These are phyloP conservation scores for Sarocladiaceae sp. DNA, from an alignment of 2,329 filamentous ascomycete genomes.

Conservation along the genomic window DNA sequence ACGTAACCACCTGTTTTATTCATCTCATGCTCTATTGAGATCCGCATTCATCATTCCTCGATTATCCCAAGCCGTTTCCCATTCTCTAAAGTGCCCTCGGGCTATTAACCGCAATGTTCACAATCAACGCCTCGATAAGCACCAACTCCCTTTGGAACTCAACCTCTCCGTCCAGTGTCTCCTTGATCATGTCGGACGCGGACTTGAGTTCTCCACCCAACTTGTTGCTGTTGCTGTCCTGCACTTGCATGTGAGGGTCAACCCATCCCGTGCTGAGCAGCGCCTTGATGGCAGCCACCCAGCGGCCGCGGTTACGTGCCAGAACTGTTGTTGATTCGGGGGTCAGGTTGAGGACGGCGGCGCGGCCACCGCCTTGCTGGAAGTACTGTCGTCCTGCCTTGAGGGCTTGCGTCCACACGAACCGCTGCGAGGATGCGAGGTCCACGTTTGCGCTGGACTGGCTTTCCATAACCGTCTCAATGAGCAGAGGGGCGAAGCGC, in stretches of 20 bases:
- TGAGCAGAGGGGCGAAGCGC: slow-evolving; percentile 2
- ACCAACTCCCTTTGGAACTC: slow-evolving; percentile 2
- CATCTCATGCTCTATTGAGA: too few species aligned
- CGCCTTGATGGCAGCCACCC: slow-evolving; percentile 6
- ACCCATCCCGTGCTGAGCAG: slow-evolving; percentile 3
- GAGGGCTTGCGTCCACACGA: slow-evolving; percentile 7
- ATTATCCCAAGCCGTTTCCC: too few species aligned
- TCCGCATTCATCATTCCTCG: too few species aligned
- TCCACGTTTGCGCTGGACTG: neutral
- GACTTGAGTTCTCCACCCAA: slow-evolving; percentile 5
- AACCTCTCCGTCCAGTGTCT: slow-evolving; percentile 4
- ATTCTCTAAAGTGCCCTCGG: neutral
- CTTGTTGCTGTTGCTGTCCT: neutral
- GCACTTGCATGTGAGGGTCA: slow-evolving; percentile 6
- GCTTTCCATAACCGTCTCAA: slow-evolving; percentile 1
- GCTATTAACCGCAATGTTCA: slow-evolving; percentile 1
- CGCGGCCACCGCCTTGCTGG: slow-evolving; percentile 3
- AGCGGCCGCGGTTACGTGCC: slow-evolving; percentile 3
- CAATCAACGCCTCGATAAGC: slow-evolving; percentile 5
- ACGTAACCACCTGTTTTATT: too few species aligned
- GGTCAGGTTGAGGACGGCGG: slow-evolving; percentile 4
- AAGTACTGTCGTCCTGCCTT: slow-evolving; percentile 2
- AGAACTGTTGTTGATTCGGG: slow-evolving; percentile 3
- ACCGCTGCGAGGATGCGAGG: neutral
- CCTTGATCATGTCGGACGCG: slow-evolving; percentile 7